These are phyloP conservation scores for Skeletonema menzelii DNA, from an alignment of 108 stramenopile genomes.

Conservation along the genomic window DNA sequence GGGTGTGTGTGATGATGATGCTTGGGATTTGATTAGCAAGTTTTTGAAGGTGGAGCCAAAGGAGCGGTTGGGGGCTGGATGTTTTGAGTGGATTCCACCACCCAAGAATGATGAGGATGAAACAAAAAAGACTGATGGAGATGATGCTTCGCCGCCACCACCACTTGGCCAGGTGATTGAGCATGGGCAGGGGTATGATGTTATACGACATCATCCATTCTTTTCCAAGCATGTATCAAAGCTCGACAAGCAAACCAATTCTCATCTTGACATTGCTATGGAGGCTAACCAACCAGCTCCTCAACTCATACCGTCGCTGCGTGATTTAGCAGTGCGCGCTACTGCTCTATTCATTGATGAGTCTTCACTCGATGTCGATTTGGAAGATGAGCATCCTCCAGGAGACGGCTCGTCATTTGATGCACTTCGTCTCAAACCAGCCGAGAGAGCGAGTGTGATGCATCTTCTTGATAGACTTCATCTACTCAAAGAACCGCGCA, in stretches of 20 bases:
- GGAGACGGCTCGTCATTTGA: constrained; percentile 73
- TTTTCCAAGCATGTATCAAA: constrained; percentile 27
- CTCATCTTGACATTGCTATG: constrained; percentile 18
- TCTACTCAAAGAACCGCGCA: constrained; percentile 66
- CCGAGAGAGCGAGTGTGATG: constrained; percentile 67
- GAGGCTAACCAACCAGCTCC: constrained; percentile 52
- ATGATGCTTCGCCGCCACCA: not conserved
- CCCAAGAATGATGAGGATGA: constrained; percentile 7
- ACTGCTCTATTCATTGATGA: constrained; percentile 65
- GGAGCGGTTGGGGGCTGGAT: constrained; percentile 75
- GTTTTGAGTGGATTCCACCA: constrained; percentile 51
- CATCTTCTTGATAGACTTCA: constrained; percentile 75
- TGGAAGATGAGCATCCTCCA: constrained; percentile 75
- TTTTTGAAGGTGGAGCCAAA: constrained; percentile 65
- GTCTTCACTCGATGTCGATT: constrained; percentile 61
- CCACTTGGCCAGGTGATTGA: constrained; percentile 22
- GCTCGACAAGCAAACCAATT: constrained; percentile 16
- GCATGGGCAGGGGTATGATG: constrained; percentile 42
- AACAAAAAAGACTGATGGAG: constrained; percentile 12
- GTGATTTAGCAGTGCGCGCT: constrained; percentile 79
- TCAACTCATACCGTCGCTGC: constrained; percentile 69
- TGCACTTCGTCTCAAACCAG: constrained; percentile 52
- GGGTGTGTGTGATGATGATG: constrained; percentile 75
- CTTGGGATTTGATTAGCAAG: constrained; percentile 74
- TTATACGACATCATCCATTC: constrained; percentile 60